phyloP scores from a whole-genome alignment of 2,329 filamentous ascomycete species.

The Trichoderma simmonsii region DNA sequence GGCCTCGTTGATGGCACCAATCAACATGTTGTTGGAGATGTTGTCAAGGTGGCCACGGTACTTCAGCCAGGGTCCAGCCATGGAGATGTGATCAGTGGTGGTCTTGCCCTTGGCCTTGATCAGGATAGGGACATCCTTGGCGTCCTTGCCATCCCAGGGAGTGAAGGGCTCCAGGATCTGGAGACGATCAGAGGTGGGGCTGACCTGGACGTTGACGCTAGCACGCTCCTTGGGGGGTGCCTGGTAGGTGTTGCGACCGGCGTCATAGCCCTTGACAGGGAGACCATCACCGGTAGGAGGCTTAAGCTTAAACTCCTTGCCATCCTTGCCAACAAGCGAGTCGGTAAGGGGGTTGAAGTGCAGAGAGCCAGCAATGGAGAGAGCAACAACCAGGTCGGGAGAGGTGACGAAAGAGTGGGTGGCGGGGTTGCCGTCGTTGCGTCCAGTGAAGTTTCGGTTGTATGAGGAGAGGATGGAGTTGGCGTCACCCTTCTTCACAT shows the following conservation, averaged over 20 bases:
- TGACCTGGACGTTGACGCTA: slow-evolving; percentile 73
- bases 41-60: slow-evolving; percentile 99
- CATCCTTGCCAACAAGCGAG: slow-evolving; percentile 88
- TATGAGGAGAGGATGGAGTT: slow-evolving; percentile 99
- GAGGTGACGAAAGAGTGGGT: slow-evolving; percentile 93
- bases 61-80: slow-evolving; percentile 96
- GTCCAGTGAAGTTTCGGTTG: slow-evolving; percentile 99
- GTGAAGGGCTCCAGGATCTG: slow-evolving; percentile 85
- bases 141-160: slow-evolving; percentile 91
- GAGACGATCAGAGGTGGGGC: slow-evolving; percentile 87
- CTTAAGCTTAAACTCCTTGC: slow-evolving; percentile 90
- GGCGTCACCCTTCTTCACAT: slow-evolving; percentile 90
- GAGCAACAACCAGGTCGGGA: slow-evolving; percentile 82
- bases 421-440: slow-evolving; percentile 93
- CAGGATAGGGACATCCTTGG: slow-evolving; percentile 77
- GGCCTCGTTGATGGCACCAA: slow-evolving; percentile 92
- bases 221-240: slow-evolving; percentile 79
- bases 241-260: slow-evolving; percentile 92
- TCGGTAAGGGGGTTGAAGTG: slow-evolving; percentile 96
- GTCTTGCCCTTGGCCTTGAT: slow-evolving; percentile 98
- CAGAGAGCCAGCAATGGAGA: slow-evolving; percentile 78
- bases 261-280: slow-evolving; percentile 79
- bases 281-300: slow-evolving; percentile 78
- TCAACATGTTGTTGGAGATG: slow-evolving; percentile 99
- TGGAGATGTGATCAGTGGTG: slow-evolving; percentile 95